Conservation (phyloP, 2,329 filamentous ascomycete species). For the Cadophora gregata region DNA sequence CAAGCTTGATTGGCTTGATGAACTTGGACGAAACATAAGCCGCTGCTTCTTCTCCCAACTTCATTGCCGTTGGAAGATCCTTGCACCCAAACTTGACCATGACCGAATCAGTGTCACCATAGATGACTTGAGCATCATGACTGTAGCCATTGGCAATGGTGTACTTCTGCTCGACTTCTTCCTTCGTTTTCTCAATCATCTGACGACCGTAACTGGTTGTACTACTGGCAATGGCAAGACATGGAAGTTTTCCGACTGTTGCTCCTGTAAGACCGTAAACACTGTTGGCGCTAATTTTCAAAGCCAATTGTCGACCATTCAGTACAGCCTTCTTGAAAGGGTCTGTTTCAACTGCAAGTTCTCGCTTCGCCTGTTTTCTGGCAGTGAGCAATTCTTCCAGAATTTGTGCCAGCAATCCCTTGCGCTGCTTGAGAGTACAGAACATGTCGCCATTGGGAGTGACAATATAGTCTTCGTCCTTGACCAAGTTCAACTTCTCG, state of each 20-base stretch:
- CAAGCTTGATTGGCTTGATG: conserved; percentile 94
- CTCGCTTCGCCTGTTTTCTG: conserved; percentile 92
- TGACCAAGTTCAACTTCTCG: conserved; percentile 76
- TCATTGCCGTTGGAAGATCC: conserved; percentile 89
- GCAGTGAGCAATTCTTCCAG: conserved; percentile 90
- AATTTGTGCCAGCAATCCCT: conserved; percentile 93
- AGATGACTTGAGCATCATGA: conserved; percentile 95
- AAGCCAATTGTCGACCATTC: conserved; percentile 92
- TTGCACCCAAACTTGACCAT: conserved; percentile 98
- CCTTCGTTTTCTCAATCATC: conserved; percentile 98
- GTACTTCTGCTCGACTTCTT: conserved; percentile 91
- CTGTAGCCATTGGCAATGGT: conserved; percentile 93
- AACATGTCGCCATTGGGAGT: conserved; percentile 96
- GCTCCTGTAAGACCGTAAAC: conserved; percentile 98
- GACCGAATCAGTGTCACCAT: conserved; percentile 98
- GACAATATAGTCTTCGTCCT: conserved; percentile 94
- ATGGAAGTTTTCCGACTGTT: conserved; percentile 93
- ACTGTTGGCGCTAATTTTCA: conserved; percentile 97
- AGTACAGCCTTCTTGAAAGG: conserved; percentile 97
- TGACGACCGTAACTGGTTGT: conserved; percentile 96
- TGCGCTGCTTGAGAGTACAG: conserved; percentile 84
- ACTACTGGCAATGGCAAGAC: conserved; percentile 92
- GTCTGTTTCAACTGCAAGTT: conserved; percentile 86
- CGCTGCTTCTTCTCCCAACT: conserved; percentile 90
- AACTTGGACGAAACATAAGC: conserved; percentile 90